These are phyloP conservation scores for Candida morakotiae DNA, from an alignment of 805 yeast genomes.

Conservation along the genomic window DNA sequence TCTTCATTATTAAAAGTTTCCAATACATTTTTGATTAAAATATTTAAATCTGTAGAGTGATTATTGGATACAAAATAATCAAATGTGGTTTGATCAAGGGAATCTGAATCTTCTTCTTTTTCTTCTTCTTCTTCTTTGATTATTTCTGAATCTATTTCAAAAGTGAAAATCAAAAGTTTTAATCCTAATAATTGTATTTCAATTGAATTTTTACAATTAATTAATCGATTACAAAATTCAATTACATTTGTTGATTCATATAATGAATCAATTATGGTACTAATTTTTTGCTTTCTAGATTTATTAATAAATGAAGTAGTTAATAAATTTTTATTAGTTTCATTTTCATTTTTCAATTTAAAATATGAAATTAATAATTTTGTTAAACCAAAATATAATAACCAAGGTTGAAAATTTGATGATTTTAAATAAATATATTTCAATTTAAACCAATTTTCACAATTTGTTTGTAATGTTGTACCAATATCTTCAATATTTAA, in stretches of 20 bases:
- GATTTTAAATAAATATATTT: slow-evolving; percentile 18
- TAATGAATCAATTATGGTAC: slow-evolving; percentile 16
- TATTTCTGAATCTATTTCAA: slow-evolving; percentile 9
- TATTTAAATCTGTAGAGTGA: slow-evolving; percentile 8
- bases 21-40: slow-evolving; percentile 14
- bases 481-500: slow-evolving; percentile 7
- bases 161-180: slow-evolving; percentile 15
- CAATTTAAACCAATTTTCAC: slow-evolving; percentile 21
- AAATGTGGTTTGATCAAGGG: slow-evolving; percentile 5
- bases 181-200: slow-evolving; percentile 14
- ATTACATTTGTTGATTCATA: slow-evolving; percentile 14
- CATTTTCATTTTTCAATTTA: slow-evolving; percentile 13
- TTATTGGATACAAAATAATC: slow-evolving; percentile 8
- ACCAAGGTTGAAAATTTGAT: slow-evolving; percentile 32
- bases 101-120: neutral
- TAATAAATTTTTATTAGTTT: neutral
- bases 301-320: slow-evolving; percentile 6
- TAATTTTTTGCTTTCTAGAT: slow-evolving; percentile 26
- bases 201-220: slow-evolving; percentile 11
- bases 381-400: slow-evolving; percentile 31
- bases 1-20: slow-evolving; percentile 18
- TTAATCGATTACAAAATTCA: slow-evolving; percentile 22
- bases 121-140: neutral
- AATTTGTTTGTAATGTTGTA: neutral
- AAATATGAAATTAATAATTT: slow-evolving; percentile 29